A percentile compares a stretch with the other conserved stretches of the same genome.
These are phyloP conservation scores for Euphrasia confusa DNA, from an alignment of 257 asterid species.

Conservation along the genomic window DNA sequence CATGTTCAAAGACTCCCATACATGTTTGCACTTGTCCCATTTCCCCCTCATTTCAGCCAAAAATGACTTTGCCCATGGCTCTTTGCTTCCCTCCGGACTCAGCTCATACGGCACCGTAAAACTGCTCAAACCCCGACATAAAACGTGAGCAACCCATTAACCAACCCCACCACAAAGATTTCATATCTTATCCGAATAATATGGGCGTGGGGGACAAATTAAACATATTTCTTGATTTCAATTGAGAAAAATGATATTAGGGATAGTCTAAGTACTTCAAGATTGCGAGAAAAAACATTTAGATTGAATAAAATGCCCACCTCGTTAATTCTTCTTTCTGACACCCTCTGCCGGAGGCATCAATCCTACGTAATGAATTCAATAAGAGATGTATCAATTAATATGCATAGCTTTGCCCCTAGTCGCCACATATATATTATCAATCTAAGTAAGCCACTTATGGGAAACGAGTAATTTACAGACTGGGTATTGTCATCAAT, in stretches of 20 bases:
- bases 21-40: neutral
- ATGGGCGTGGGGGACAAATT: too few relatives aligned
- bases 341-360: neutral
- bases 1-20: slow-evolving; percentile 1
- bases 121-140: neutral
- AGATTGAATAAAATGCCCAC: neutral
- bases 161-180: neutral
- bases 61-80: neutral
- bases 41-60: neutral
- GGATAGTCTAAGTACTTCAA: neutral
- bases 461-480: neutral
- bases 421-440: too few relatives aligned
- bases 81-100: neutral
- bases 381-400: too few relatives aligned
- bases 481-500: neutral
- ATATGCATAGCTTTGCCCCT: too few relatives aligned
- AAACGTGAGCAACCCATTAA: neutral
- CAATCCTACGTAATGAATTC: neutral
- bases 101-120: slow-evolving; percentile 1
- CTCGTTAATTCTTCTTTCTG: neutral
- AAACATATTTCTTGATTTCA: too few relatives aligned
- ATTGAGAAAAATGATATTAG: neutral
- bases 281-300: neutral
- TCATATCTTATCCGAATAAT: too few relatives aligned
- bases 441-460: too few relatives aligned